These are phyloP conservation scores for Albugo candida DNA, from an alignment of 352 stramenopile species.

Conservation along the genomic window DNA sequence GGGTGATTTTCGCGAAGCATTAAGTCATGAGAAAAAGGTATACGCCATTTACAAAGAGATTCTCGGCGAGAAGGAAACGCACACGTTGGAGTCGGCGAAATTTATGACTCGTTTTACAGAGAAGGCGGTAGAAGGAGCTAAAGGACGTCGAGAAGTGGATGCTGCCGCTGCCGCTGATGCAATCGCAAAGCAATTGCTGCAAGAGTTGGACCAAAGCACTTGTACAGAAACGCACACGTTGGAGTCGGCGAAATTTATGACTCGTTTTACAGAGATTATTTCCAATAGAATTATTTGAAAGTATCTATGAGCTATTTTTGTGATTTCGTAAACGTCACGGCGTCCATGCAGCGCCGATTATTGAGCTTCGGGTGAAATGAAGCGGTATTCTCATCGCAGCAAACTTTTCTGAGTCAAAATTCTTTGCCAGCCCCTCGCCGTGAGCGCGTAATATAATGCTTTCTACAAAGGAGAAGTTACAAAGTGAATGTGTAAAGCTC, in stretches of 20 bases:
- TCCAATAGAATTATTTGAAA: too few relatives aligned
- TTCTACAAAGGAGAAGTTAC: too few relatives aligned
- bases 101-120: conserved; percentile 78
- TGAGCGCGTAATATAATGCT: too few relatives aligned
- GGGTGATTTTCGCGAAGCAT: conserved; percentile 65
- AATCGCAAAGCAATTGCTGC: conserved; percentile 47
- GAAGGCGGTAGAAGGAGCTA: conserved; percentile 70
- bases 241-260: conserved; percentile 68
- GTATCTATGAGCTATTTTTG: too few relatives aligned
- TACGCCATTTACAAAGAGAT: conserved; percentile 66
- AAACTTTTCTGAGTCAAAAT: too few relatives aligned
- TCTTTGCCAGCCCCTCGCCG: too few relatives aligned
- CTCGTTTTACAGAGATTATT: conserved; percentile 52
- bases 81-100: conserved; percentile 59
- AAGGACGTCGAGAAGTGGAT: conserved; percentile 58
- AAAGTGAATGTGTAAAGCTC: too few relatives aligned
- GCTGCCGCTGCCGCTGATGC: conserved; percentile 53
- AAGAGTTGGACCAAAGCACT: conserved; percentile 53
- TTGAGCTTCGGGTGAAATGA: too few relatives aligned
- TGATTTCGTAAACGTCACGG: too few relatives aligned
- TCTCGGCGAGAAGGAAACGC: conserved; percentile 60
- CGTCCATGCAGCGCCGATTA: too few relatives aligned
- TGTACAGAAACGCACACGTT: too few relatives aligned
- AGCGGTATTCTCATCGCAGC: too few relatives aligned
- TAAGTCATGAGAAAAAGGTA: conserved; percentile 81